Evolutionary conservation across 2,329 filamentous ascomycete genomes (phyloP), one percentile per base, ranked within the genome.

Genomic region (Colletotrichum scovillei): DNA sequence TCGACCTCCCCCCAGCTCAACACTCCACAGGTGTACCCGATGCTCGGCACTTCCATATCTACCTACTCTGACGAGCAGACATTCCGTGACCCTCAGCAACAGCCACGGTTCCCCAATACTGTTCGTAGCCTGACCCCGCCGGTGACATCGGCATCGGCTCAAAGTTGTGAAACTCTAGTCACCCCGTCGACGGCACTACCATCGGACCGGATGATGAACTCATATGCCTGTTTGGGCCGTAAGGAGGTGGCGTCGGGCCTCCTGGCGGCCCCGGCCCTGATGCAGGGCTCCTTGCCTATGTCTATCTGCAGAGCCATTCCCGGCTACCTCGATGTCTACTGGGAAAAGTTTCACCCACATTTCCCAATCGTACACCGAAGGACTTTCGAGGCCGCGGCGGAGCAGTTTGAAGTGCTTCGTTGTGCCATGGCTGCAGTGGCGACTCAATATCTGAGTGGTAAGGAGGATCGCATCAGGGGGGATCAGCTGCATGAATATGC

Each of bases 361-460:
- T 86, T 85, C 75, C 88, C 88, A n/a, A 78, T 90, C 30, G 82
- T 90, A 30, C 88, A 90, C 79, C 83, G 83, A 70, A 78, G 81
- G 26, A 85, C 83, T 16, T 84, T 87, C 53, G 85, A 87, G 69
- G 81, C 80, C 30, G 79, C 80, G 22, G 79, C 80, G 5, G 84
- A 86, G 66, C 79, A 82, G 32, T 46, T 79, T 7, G 85, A 88
- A 66, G 80, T 87, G 55, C 80, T 90, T 58, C 84, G 81, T 16
- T 89, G 84, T 73, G 87, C 88, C 72, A 90, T 90, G 88, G 88
- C 88, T 26, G 88, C 88, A n/a, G 79, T 90, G 35, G 88, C 86
- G 58, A 86, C 88, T 26, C 88, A 90, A 76, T 86, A 84, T 73
- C 80, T 89, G 66, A 79, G 82, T 62, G 81, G 82, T 77, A 83